Percentiles rank a stretch among this genome's conserved stretches.
Evolutionary conservation across 164 flowering plant species (phyloP).

Genomic region (Warburgia ugandensis): DNA sequence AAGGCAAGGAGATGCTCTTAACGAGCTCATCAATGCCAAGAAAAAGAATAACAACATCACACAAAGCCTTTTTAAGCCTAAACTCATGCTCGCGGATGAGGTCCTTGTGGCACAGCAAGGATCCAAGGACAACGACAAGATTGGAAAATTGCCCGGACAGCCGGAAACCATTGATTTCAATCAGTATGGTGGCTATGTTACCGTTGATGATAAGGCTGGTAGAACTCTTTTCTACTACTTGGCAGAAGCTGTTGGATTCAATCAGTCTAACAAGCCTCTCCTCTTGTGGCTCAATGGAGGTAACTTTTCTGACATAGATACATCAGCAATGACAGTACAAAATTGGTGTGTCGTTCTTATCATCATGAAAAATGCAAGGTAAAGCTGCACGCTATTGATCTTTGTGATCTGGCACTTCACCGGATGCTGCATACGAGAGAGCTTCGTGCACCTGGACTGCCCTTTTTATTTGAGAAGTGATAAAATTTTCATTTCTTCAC

Average conservation of each 20-base stretch:
- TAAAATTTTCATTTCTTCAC: background rate
- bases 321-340: background rate
- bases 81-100: too few relatives aligned
- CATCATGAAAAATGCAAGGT: background rate
- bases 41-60: too few relatives aligned
- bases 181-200: slow-evolving; percentile 75
- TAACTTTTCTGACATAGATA: background rate
- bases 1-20: too few relatives aligned
- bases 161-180: slow-evolving; percentile 29
- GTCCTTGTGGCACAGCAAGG: too few relatives aligned
- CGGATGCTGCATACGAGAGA: too few relatives aligned
- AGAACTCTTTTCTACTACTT: slow-evolving; percentile 60
- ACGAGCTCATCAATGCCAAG: too few relatives aligned
- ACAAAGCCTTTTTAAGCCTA: too few relatives aligned
- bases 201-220: slow-evolving; percentile 42
- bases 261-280: slow-evolving; percentile 32
- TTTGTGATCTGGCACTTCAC: too few relatives aligned
- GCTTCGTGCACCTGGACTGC: too few relatives aligned
- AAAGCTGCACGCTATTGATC: too few relatives aligned
- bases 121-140: background rate
- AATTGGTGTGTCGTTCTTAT: background rate
- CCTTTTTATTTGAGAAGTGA: background rate
- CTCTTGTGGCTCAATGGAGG: slow-evolving; percentile 76
- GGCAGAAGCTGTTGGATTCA: slow-evolving; percentile 32
- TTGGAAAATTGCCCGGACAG: slow-evolving; percentile 44